Base-by-base conservation (phyloP, 73 alveolate genomes). In the Paramecium biaurelia region DNA sequence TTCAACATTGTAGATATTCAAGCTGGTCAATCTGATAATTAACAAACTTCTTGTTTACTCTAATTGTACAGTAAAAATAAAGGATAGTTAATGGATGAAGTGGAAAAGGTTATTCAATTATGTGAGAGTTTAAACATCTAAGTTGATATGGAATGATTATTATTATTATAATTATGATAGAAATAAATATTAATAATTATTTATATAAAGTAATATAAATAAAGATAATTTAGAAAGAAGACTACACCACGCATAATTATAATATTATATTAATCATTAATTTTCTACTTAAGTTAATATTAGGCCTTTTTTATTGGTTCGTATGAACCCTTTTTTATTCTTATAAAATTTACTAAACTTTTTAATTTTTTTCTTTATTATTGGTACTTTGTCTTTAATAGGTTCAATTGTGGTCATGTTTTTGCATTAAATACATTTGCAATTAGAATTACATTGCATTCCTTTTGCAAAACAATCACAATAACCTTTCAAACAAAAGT, bases 1-100 rank as follows among this genome's bases (percentile, higher is more conserved):
- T 79, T 79, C 49, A 79, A 79, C 47, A 26, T 79, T 42, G 90
- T 79, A 79, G 90, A 45, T 42, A 79, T 79, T 34, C 30, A 79
- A 79, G 90, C 56, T 79, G 90, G 90, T 2, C n/a, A 38, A 79
- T 23, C 45, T 38, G 90, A 45, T 14, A 24, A 45, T 45, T 26
- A 79, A 30, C 14, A 15, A 41, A 79, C 63, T 79, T 42, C 45
- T n/a, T 23, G 45, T 38, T 26, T 42, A 18, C 45, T 79, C 15
- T 47, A 79, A 79, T 45, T 79, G 15, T 79, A 24, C 43, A 30
- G 63, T 42, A 79, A 79, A 45, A 24, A 41, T 9, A 79, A 79
- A 43, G 74, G 90, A 79, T 32, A 79, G 7, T 43, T 79, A 11
- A 79, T 79, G 90, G 90, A 79, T 79, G 42, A 79, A 20, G 70